Conservation (phyloP, 257 asterid species). For the Nicotiana noctiflora region DNA sequence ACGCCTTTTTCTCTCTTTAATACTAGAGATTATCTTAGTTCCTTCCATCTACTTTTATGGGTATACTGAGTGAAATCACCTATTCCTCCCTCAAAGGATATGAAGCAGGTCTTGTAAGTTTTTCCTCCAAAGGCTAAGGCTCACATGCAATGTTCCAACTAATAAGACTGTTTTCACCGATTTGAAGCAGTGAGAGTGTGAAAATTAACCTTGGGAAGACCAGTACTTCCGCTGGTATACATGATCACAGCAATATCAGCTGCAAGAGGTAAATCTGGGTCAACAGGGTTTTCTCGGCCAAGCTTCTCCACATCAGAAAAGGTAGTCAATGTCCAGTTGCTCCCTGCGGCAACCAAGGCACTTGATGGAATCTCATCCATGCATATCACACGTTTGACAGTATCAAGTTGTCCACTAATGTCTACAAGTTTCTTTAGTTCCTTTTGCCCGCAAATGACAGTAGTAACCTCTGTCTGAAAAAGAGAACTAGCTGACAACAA, state of each 20-base stretch:
- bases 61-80: background rate
- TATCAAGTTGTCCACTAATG: constrained; percentile 83
- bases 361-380: constrained; percentile 73
- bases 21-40: background rate
- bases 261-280: constrained; percentile 74
- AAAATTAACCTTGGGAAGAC: constrained; percentile 87
- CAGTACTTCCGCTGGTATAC: constrained; percentile 99
- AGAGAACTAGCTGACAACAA: constrained; percentile 11
- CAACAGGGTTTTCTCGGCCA: constrained; percentile 69
- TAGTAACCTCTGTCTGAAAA: constrained; percentile 95
- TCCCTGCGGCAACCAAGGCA: constrained; percentile 36
- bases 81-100: background rate
- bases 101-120: background rate
- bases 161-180: background rate
- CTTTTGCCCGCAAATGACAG: constrained; percentile 86
- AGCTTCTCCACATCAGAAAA: constrained; percentile 63
- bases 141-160: background rate
- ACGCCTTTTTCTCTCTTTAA: background rate
- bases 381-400: constrained; percentile 75
- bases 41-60: constrained; percentile 3
- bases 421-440: constrained; percentile 81
- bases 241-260: constrained; percentile 93
- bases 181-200: background rate
- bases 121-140: background rate
- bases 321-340: constrained; percentile 60